Percentiles rank a stretch among this genome's conserved stretches.
These are phyloP conservation scores for Pythium insidiosum DNA, from an alignment of 352 stramenopile species.

Conservation along the genomic window DNA sequence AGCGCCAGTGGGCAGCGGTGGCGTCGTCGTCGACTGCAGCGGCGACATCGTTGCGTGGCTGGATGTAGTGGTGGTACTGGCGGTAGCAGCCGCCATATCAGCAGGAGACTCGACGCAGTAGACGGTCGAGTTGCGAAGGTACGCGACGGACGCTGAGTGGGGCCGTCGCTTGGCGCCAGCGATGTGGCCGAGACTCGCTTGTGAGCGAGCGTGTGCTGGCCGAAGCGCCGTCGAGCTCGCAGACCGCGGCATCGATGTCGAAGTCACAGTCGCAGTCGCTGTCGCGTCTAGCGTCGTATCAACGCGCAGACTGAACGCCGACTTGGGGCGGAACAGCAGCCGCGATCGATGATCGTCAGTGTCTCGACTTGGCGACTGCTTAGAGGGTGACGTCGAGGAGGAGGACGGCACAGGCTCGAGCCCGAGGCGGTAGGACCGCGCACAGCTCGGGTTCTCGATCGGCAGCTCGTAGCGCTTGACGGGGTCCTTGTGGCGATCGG, in stretches of 20 bases:
- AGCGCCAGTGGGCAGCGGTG: no score
- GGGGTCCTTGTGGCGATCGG: slow-evolving; percentile 30
- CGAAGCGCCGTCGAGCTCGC: no score
- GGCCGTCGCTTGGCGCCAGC: slow-evolving; percentile 38
- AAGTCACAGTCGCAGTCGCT: no score
- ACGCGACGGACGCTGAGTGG: slow-evolving; percentile 44
- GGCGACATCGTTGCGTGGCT: not conserved
- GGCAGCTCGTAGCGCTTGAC: slow-evolving; percentile 38
- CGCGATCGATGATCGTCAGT: no score
- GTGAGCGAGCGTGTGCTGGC: no score
- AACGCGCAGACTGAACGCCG: slow-evolving; percentile 12
- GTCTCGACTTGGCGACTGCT: not conserved
- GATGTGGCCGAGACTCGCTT: slow-evolving; percentile 15
- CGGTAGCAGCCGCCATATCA: no score
- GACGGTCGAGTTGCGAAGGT: slow-evolving; percentile 41
- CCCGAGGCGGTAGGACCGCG: slow-evolving; percentile 43
- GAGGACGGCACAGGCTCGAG: slow-evolving; percentile 31
- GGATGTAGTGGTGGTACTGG: not conserved
- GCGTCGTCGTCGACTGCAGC: slow-evolving; percentile 10
- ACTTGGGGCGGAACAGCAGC: slow-evolving; percentile 15
- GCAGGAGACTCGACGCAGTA: slow-evolving; percentile 50
- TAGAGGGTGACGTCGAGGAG: not conserved
- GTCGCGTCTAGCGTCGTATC: no score
- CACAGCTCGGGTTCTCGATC: slow-evolving; percentile 26
- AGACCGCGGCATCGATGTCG: slow-evolving; percentile 5